phyloP scores from a whole-genome alignment of 768 basidiomycete genomes.

The Sistotremastrum suecicum region DNA sequence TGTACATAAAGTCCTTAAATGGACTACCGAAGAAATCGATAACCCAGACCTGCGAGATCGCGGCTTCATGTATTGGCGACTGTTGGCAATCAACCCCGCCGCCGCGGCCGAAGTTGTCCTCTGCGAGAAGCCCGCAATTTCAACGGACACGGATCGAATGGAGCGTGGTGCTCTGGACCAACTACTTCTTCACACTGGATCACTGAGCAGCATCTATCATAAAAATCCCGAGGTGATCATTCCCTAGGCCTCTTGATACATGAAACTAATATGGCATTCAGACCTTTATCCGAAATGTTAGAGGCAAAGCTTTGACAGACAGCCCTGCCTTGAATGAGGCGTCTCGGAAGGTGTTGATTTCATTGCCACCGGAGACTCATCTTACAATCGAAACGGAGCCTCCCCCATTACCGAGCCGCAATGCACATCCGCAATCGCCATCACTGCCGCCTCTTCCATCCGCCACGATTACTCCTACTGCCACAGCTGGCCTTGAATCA shows the following conservation, averaged over 20 bases:
- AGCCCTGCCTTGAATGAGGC: conserved; percentile 81
- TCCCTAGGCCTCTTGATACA: background rate
- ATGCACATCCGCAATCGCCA: conserved; percentile 9
- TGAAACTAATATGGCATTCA: conserved; percentile 15
- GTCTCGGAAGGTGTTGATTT: conserved; percentile 59
- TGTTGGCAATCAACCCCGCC: conserved; percentile 84
- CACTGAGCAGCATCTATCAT: conserved; percentile 92
- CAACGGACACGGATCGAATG: conserved; percentile 97
- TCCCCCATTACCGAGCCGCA: conserved; percentile 9
- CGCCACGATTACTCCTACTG: conserved; percentile 13
- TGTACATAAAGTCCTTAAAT: conserved; percentile 90
- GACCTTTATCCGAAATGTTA: conserved; percentile 90
- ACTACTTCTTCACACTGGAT: conserved; percentile 84
- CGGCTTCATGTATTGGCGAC: conserved; percentile 99
- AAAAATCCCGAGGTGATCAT: conserved; percentile 79
- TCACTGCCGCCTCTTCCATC: conserved; percentile 15
- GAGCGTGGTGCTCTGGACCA: conserved; percentile 94
- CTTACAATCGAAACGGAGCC: conserved; percentile 24
- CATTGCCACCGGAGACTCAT: conserved; percentile 33
- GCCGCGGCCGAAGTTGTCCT: conserved; percentile 85
- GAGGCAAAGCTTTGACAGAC: conserved; percentile 69
- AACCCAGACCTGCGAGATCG: conserved; percentile 96
- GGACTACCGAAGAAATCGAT: conserved; percentile 95
- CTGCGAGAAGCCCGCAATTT: conserved; percentile 87
- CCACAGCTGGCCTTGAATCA: conserved; percentile 2